Evolutionary conservation across 768 basidiomycete species (phyloP).

Genomic region (Phylloporus sp.): DNA sequence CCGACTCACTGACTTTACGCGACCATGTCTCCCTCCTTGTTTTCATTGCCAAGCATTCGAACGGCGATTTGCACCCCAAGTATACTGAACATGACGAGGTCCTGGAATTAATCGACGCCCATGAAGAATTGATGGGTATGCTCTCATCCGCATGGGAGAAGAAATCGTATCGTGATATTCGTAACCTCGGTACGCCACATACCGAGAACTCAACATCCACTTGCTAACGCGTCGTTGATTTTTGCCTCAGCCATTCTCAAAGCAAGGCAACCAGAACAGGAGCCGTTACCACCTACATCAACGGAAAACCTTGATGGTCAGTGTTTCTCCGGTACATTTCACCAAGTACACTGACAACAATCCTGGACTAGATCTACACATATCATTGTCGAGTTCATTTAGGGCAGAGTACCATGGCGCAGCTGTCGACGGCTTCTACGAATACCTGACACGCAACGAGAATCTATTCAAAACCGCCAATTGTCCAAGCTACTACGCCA

Average conservation of each 20-base stretch:
- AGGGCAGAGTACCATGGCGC: not conserved
- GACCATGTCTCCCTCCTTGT: not conserved
- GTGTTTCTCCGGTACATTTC: not conserved
- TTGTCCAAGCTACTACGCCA: not conserved
- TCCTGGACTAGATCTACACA: not conserved
- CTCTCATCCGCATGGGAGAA: not conserved
- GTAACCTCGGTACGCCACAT: conserved; percentile 1
- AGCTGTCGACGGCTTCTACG: conserved; percentile 14
- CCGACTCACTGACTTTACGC: no score
- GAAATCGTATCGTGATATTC: conserved; percentile 3
- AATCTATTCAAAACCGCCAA: not conserved
- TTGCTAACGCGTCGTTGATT: not conserved
- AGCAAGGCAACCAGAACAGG: no score
- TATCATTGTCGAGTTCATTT: not conserved
- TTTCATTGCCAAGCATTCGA: not conserved
- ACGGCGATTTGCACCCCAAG: not conserved
- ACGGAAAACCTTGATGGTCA: not conserved
- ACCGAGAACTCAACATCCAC: no score
- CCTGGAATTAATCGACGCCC: not conserved
- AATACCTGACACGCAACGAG: not conserved
- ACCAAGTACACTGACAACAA: not conserved
- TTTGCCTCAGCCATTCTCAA: not conserved
- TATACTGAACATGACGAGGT: accelerated
- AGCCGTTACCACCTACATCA: not conserved
- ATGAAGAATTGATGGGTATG: not conserved